Conservation (phyloP, 1,284 basidiomycete species). For the Ceratobasidium sp. region DNA sequence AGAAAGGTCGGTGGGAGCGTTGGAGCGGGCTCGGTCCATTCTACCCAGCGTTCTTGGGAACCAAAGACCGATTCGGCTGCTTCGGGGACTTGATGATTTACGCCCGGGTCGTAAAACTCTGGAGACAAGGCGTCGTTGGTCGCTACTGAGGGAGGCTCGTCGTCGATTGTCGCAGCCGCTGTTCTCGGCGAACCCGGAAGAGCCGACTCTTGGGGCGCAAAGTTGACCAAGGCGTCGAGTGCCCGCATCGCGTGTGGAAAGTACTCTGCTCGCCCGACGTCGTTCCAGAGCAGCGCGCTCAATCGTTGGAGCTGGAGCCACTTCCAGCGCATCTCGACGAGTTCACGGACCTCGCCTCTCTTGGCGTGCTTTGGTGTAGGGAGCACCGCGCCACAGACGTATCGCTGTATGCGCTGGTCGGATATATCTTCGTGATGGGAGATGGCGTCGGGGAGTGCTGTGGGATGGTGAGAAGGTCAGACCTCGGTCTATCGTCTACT, state of each 20-base stretch:
- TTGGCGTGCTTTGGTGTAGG: not conserved
- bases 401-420: conserved; percentile 31
- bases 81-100: not conserved
- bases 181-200: conserved; percentile 5
- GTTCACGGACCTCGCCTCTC: conserved; percentile 11
- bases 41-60: conserved; percentile 1
- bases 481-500: not conserved
- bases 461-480: not conserved
- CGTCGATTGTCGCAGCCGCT: not conserved
- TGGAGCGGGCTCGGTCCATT: conserved; percentile 15
- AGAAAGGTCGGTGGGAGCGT: not conserved
- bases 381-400: conserved; percentile 23
- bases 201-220: conserved; percentile 5
- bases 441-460: conserved; percentile 20
- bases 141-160: not conserved
- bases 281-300: conserved; percentile 21
- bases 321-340: conserved; percentile 34
- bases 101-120: not conserved
- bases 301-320: conserved; percentile 38
- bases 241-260: conserved; percentile 30
- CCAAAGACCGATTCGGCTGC: not conserved
- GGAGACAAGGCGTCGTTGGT: not conserved
- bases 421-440: conserved; percentile 18
- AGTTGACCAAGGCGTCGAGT: conserved; percentile 17
- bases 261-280: conserved; percentile 16